Evolutionary conservation across 2,329 filamentous ascomycete species (phyloP).

Genomic region (Diaporthe nobilis): DNA sequence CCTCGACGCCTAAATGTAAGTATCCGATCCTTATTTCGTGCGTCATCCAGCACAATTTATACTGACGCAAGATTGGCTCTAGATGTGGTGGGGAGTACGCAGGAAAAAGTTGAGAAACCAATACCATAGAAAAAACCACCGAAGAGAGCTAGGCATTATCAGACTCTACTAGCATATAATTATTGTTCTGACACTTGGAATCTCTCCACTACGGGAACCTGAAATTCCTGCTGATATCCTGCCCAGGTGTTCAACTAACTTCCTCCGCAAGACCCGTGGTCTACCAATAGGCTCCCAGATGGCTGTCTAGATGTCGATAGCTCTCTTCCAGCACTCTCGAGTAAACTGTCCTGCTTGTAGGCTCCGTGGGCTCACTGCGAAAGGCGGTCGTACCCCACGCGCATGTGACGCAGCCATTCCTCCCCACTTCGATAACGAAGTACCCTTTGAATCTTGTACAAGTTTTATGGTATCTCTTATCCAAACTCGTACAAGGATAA

Average conservation of each 20-base stretch:
- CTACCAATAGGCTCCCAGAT: background rate
- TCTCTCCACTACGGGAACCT: background rate
- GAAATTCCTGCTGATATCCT: background rate
- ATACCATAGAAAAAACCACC: background rate
- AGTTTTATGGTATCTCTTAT: background rate
- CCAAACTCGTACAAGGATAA: fast-evolving
- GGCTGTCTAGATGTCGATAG: background rate
- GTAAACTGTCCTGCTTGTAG: background rate
- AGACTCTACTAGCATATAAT: background rate
- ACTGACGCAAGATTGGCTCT: background rate
- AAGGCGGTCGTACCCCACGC: background rate
- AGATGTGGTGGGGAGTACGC: background rate
- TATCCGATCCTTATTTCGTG: too few relatives aligned
- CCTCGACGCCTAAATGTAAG: constrained; percentile 6
- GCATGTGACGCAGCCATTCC: background rate
- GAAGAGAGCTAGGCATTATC: background rate
- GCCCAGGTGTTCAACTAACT: background rate
- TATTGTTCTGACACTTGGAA: background rate
- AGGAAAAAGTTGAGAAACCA: too few relatives aligned
- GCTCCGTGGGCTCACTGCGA: background rate
- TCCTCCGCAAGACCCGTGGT: too few relatives aligned
- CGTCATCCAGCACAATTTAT: background rate
- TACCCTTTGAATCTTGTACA: background rate
- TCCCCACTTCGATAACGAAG: background rate
- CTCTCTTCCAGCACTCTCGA: background rate